Base-by-base conservation (phyloP, 805 yeast genomes). In the Lachancea lanzarotensis region DNA sequence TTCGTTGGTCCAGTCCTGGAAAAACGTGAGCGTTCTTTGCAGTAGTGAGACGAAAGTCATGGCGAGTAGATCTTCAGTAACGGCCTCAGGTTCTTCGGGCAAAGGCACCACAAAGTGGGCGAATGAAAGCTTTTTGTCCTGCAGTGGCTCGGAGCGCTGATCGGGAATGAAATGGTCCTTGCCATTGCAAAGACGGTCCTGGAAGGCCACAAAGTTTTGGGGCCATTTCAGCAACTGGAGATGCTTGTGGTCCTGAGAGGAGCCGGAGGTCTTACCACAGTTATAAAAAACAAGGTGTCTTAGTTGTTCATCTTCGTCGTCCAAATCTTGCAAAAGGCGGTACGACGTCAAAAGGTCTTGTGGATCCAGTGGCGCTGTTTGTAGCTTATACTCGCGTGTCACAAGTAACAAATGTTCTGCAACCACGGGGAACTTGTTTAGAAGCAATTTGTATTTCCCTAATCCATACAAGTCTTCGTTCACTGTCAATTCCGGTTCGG, bases 181-280 rank as follows among this genome's bases (percentile, higher is more conserved):
- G 2, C 69, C 70, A 27, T 45, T 51, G 15, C 74, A 68, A n/a
- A 74, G 56, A 12, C 57, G 49, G 38, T 78, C 81, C 42, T 86
- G 83, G 59, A 75, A 79, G 6, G 84, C 75, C 1, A 63, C 64
- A 59, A 79, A 81, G 18, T 71, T 67, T 7, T 67, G 60, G 1
- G 96, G 95, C 36, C 85, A 68, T 36, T 79, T 72, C 74, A 91
- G 70, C 65, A 90, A 81, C 66, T 93, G 98, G 50, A 93, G 65
- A 66, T 91, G 98, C 60, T 86, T 88, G 68, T 91, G 98, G 39
- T 85, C 82, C 57, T 89, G 93, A 0, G 96, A 88, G n/a, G 96
- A 95, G 1, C 98, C 98, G 50, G 95, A 79, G 53, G 79, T 74
- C 16, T 81, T 79, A 7, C 98, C 98, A 58, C 87, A 81, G 64